Base-by-base conservation (phyloP, 371 early-diverging fungal genomes). In the Syncephalastrum sp. region DNA sequence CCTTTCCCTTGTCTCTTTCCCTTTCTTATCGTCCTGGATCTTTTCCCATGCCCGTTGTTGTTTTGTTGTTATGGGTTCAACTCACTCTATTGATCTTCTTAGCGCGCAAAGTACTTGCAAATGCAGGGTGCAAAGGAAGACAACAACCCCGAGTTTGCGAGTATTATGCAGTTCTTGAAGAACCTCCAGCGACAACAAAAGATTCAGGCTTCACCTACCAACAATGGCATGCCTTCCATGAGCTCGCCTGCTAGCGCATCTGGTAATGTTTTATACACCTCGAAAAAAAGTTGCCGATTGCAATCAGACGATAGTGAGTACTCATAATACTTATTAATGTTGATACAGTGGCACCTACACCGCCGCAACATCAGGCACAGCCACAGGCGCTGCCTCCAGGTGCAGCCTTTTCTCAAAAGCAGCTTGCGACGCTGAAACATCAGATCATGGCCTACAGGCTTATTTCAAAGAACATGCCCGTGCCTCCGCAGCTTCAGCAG, bases 381-480 rank as follows among this genome's bases (percentile, higher is more conserved):
- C 38, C 38, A 2, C 38, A 33, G 38, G 38, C 38, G 8, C 12
- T 33, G 38, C 38, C 38, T 8, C 10, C 52, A 15, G 21, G n/a
- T 50, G 19, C 50, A 14, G 50, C 52, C 4, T 42, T 43, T 3
- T 19, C 21, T 16, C 17, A n/a, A 3, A 52, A 52, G 17, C 53
- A 60, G 29, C 17, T 24, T 29, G 25, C 27, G 12, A 33, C 38
- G 2, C 10, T 33, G 38, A 33, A 33, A 10, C 38, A 33, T 33
- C 38, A 33, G 38, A 33, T 33, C 38, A 33, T 33, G 38, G 38
- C 90, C 27, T 92, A 78, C 72, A 86, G 88, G 50, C 70, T 85
- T 16, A 79, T 91, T 47, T 77, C 89, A 91, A 93, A 81, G 60
- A 88, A 88, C 67, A 68, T 86, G 71, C 84, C 89, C 5, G 66